Conservation (phyloP, 2,329 filamentous ascomycete species). For the Aspergillus novoparasiticus region DNA sequence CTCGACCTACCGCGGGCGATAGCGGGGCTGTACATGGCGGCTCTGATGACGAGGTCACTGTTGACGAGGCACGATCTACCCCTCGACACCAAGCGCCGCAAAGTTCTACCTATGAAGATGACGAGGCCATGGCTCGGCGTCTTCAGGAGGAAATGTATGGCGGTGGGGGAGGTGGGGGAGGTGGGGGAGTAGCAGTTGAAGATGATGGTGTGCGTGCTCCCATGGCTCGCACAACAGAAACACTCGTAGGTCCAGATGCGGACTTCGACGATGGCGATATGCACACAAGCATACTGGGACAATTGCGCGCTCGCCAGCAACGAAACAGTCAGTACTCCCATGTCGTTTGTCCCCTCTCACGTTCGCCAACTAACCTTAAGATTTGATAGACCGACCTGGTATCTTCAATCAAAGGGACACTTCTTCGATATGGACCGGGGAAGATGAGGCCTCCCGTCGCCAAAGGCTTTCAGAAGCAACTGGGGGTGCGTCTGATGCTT, state of each 20-base stretch:
- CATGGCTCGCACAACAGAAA: slow-evolving; percentile 88
- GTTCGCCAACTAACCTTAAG: slow-evolving; percentile 14
- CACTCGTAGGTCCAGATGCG: slow-evolving; percentile 73
- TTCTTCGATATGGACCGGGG: slow-evolving; percentile 62
- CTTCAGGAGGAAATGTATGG: slow-evolving; percentile 91
- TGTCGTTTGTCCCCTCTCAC: background rate
- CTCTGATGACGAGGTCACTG: slow-evolving; percentile 69
- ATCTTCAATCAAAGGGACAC: slow-evolving; percentile 70
- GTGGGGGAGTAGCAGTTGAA: slow-evolving; percentile 51
- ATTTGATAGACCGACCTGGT: slow-evolving; percentile 51
- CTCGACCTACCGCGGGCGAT: slow-evolving; percentile 44
- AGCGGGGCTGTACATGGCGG: slow-evolving; percentile 72
- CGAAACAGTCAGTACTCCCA: slow-evolving; percentile 36
- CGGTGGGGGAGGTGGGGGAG: slow-evolving; percentile 52
- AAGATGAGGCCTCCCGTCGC: slow-evolving; percentile 51
- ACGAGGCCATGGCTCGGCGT: slow-evolving; percentile 88
- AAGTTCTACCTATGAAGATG: slow-evolving; percentile 71
- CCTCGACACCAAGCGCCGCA: slow-evolving; percentile 38
- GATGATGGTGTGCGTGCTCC: slow-evolving; percentile 78
- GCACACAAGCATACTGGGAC: slow-evolving; percentile 65
- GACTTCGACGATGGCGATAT: slow-evolving; percentile 59
- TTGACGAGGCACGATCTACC: slow-evolving; percentile 36
- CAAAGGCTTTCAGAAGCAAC: slow-evolving; percentile 62
- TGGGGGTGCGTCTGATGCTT: slow-evolving; percentile 65
- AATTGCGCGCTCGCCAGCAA: slow-evolving; percentile 56